Percentiles rank a stretch among this genome's conserved stretches.
Evolutionary conservation across 768 basidiomycete genomes (phyloP).

Genomic region (Amanita inopinata): DNA sequence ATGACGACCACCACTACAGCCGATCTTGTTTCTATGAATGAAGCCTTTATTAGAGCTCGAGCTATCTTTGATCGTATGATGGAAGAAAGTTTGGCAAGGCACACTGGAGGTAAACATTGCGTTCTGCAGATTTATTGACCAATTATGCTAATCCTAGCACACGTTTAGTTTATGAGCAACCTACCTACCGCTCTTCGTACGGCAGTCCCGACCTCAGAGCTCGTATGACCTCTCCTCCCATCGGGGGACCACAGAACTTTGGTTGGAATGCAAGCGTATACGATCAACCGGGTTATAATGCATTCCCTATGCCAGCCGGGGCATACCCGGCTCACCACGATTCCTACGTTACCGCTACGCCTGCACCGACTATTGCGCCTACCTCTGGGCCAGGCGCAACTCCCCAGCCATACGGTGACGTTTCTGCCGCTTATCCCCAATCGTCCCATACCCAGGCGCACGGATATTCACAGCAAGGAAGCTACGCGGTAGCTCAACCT

Average conservation of each 20-base stretch:
- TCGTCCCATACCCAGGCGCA: not conserved
- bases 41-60: conserved; percentile 82
- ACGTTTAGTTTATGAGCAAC: conserved; percentile 55
- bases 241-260: conserved; percentile 25
- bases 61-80: conserved; percentile 91
- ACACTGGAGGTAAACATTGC: conserved; percentile 44
- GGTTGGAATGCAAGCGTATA: conserved; percentile 42
- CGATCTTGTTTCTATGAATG: conserved; percentile 90
- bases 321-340: conserved; percentile 15
- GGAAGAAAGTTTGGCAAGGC: conserved; percentile 77
- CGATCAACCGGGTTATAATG: conserved; percentile 32
- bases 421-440: not conserved
- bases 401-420: not conserved
- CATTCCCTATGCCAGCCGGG: conserved; percentile 20
- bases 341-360: conserved; percentile 5
- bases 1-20: conserved; percentile 41
- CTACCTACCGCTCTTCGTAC: conserved; percentile 16
- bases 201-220: not conserved
- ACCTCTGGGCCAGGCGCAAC: conserved; percentile 13
- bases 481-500: not conserved
- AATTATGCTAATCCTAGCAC: too few species aligned
- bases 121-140: conserved; percentile 4
- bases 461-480: not conserved
- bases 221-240: conserved; percentile 1
- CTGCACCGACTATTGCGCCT: conserved; percentile 3